Evolutionary conservation across 2,329 filamentous ascomycete species (phyloP).

Genomic region (Colletotrichum sp.): DNA sequence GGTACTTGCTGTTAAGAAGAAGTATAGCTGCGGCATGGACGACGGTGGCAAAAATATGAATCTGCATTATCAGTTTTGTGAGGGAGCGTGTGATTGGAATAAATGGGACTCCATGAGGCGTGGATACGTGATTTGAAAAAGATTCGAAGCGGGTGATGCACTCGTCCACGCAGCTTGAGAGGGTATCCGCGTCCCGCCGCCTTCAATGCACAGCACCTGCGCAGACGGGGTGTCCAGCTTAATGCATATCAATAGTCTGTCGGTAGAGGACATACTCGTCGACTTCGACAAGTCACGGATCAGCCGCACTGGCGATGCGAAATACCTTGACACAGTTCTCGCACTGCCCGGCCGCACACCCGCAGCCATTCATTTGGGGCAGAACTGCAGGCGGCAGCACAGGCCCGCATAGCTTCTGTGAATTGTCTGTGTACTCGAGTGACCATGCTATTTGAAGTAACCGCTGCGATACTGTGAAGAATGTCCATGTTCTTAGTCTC

Average conservation of each 20-base stretch:
- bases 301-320: not conserved
- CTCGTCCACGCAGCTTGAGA: slow-evolving; percentile 25
- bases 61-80: too few species aligned
- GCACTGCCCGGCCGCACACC: too few species aligned
- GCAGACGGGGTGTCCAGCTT: not conserved
- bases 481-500: too few species aligned
- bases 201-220: slow-evolving; percentile 18
- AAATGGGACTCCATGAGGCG: not conserved
- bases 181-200: slow-evolving; percentile 31
- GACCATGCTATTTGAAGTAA: too few species aligned
- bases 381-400: not conserved
- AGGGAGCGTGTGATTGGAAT: too few species aligned
- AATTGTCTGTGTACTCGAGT: not conserved
- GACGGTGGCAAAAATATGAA: too few species aligned
- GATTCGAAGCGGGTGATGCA: not conserved
- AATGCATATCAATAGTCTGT: not conserved
- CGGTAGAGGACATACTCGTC: not conserved
- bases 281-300: not conserved
- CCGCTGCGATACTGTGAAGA: too few species aligned
- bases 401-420: not conserved
- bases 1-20: too few species aligned
- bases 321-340: not conserved
- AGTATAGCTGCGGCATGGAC: too few species aligned
- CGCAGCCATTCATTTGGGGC: not conserved
- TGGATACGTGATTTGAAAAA: not conserved